Conservation (phyloP, 164 flowering plant species). For the Vitis rupestris region DNA sequence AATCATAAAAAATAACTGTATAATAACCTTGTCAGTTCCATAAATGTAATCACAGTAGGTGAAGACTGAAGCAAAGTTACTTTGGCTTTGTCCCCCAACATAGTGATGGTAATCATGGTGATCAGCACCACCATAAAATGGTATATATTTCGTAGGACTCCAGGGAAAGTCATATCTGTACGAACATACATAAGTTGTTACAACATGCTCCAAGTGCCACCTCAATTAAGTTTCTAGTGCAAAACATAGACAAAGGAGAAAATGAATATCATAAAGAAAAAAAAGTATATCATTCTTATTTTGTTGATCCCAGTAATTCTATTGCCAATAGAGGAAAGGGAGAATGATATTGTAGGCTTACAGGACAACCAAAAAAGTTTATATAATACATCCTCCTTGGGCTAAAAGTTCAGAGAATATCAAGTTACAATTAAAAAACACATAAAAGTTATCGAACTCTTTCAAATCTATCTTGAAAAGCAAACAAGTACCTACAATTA, state of each 20-base stretch:
- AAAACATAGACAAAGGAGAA: neutral
- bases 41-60: conserved; percentile 95
- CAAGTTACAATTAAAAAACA: no score
- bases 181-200: neutral
- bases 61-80: conserved; percentile 89
- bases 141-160: conserved; percentile 75
- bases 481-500: no score
- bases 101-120: conserved; percentile 97
- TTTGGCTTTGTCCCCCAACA: conserved; percentile 94
- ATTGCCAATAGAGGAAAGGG: neutral
- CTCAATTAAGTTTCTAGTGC: neutral
- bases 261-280: neutral
- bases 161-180: conserved; percentile 92
- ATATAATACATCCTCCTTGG: neutral
- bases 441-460: no score
- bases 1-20: neutral
- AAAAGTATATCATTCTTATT: neutral
- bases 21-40: conserved; percentile 91
- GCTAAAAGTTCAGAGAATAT: no score
- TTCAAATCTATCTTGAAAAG: no score
- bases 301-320: neutral
- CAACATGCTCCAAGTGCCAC: neutral
- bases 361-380: neutral
- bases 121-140: conserved; percentile 96
- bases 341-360: neutral